Base-by-base conservation (phyloP, 2,329 filamentous ascomycete species). In the Mariannaea sp. region DNA sequence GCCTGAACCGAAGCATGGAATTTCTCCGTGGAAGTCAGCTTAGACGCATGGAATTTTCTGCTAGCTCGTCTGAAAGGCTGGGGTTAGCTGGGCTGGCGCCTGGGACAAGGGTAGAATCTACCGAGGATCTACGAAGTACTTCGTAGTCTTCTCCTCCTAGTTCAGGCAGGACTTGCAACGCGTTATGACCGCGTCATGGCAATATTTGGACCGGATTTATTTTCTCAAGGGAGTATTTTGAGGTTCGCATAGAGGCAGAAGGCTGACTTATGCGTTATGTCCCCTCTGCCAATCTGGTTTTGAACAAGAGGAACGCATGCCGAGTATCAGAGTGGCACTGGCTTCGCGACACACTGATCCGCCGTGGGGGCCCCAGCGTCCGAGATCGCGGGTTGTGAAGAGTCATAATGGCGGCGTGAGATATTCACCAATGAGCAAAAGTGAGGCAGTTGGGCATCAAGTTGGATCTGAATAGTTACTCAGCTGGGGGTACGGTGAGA, bases 391-490 rank as follows among this genome's bases (percentile, higher is more conserved):
- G 51, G 54, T 57, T 54, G 46, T 26, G 42, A 56, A 54, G 63
- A 62, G 63, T 65, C 62, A 65, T 65, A 65, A 61, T 55, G 55
- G 63, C 63, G 63, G 63, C 63, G 55, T 63, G 47, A 46, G 47
- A 32, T 52, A 29, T 36, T 63, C 61, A 41, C 63, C 63, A 65
- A 65, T 65, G 49, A 55, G 38, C 48, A 43, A 53, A 53, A 52
- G 44, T 57, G 39, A 60, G 35, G 51, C 36, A 60, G 56, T 63
- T 63, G 56, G 57, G 58, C 51, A 60, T 58, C 44, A 47, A 55
- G 51, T 62, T 60, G 45, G 57, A 45, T 43, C 50, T 54, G 52
- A 24, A 24, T 24, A 24, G 5, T 24, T 8, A n/a, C n/a, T n/a
- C n/a, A n/a, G n/a, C n/a, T n/a, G n/a, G n/a, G n/a, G 40, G 54